Evolutionary conservation across 495 filamentous ascomycete genomes (phyloP).

Genomic region (Xylaria acuta): DNA sequence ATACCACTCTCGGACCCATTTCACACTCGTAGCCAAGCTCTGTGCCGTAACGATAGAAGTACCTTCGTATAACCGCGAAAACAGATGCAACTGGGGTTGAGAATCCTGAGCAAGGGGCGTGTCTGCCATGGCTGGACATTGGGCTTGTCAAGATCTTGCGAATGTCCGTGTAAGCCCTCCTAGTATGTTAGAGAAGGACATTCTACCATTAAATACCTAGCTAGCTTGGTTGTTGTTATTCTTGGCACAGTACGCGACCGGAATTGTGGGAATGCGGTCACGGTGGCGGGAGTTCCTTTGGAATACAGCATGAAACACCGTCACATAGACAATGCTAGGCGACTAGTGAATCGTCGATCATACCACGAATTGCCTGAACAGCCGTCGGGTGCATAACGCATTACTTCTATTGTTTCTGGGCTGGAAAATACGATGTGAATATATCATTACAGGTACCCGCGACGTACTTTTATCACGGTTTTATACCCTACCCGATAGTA

Average conservation of each 20-base stretch:
- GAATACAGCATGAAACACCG: not conserved
- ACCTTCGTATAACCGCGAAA: not conserved
- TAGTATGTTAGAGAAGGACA: not conserved
- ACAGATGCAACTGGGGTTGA: not conserved
- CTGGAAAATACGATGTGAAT: not conserved
- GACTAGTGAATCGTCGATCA: not conserved
- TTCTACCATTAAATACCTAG: not conserved
- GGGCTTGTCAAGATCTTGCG: not conserved
- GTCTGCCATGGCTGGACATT: not conserved
- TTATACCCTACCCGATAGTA: too few species aligned
- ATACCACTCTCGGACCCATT: conserved; percentile 34
- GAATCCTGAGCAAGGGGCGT: not conserved
- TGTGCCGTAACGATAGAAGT: not conserved
- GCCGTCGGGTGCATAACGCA: not conserved
- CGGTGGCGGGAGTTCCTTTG: not conserved
- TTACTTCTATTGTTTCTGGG: not conserved
- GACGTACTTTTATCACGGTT: not conserved
- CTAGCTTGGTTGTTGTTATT: not conserved
- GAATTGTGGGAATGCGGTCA: not conserved
- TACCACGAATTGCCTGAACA: not conserved
- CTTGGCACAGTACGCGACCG: not conserved
- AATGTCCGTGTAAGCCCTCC: not conserved
- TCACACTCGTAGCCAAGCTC: not conserved
- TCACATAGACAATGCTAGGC: not conserved
- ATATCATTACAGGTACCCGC: not conserved